Base-by-base conservation (phyloP, 108 stramenopile species). In the Pelagomonas calceolata region DNA sequence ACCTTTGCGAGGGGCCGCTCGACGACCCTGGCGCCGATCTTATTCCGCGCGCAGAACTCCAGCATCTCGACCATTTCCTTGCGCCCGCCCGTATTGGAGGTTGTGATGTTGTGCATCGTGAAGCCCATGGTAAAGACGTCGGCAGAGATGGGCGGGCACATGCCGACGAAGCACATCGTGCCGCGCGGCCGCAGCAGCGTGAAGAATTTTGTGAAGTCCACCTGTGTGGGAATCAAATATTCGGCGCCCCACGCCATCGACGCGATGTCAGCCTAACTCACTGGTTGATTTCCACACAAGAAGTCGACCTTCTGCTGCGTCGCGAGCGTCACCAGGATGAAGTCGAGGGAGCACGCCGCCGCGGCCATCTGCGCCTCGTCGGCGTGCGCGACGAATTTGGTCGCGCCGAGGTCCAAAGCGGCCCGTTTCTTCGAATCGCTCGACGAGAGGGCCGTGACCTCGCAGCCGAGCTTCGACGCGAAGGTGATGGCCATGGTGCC, bases 401-500 rank as follows among this genome's bases (percentile, higher is more conserved):
- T 43, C 39, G 39, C 39, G 39, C 39, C 39, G 39, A 43, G 39
- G 39, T 5, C 39, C 39, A 43, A 12, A 5, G 39, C 39, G 9
- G 5, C 12, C 9, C 12, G 9, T 12, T 43, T 43, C 39, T 76
- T 76, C 29, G 35, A 17, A 4, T 18, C 46, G 66, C 64, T 32
- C 30, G 31, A 46, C 31, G 76, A 76, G 26, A 76, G 9, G 30
- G 71, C 76, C 21, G 64, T 33, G 9, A 66, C 65, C 29, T 65
- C 16, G 66, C 18, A 51, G 30, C 76, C 76, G 26, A 72, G 32
- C 33, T 70, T 70, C 1, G 64, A 15, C 43, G 69, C 76, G 36
- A 76, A 76, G 35, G 71, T 76, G 15, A 72, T 45, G 1, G 60
- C 76, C 70, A 76, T 66, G 51, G 71, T 65, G 18, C 76, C 76